Evolutionary conservation across 108 stramenopile genomes (phyloP).

Genomic region (Aurantiochytrium sp.): DNA sequence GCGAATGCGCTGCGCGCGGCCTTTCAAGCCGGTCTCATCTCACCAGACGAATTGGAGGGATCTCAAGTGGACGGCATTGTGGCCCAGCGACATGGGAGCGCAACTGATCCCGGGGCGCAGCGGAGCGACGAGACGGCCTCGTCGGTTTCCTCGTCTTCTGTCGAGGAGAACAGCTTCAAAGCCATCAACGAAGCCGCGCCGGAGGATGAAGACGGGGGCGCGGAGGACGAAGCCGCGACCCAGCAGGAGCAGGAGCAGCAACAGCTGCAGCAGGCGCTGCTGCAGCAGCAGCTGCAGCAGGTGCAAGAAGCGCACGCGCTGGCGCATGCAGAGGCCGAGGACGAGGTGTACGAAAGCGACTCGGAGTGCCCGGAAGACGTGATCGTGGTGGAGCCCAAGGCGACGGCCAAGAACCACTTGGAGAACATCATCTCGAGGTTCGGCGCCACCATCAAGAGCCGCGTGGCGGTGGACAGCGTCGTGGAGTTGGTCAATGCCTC

Average conservation of each 20-base stretch:
- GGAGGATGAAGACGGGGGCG: no score
- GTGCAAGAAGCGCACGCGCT: no score
- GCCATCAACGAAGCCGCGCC: no score
- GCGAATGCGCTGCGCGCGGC: background rate
- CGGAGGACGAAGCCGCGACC: no score
- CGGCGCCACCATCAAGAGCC: background rate
- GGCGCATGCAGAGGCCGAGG: no score
- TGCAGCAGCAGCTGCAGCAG: no score
- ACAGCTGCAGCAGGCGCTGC: no score
- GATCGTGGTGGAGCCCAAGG: background rate
- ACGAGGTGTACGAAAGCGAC: background rate
- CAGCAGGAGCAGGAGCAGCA: no score
- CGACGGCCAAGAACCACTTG: background rate
- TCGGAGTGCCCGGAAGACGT: background rate
- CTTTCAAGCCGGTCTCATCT: background rate
- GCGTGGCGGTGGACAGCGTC: constrained; percentile 57
- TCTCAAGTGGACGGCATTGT: background rate
- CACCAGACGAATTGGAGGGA: background rate
- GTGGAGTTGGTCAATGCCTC: constrained; percentile 59
- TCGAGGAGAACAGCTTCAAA: no score
- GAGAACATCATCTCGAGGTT: background rate
- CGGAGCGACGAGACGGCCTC: no score
- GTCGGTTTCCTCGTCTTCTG: no score
- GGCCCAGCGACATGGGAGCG: background rate
- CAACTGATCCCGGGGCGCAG: background rate